Conservation (phyloP, 495 filamentous ascomycete species). For the Aspergillus conjunctus region DNA sequence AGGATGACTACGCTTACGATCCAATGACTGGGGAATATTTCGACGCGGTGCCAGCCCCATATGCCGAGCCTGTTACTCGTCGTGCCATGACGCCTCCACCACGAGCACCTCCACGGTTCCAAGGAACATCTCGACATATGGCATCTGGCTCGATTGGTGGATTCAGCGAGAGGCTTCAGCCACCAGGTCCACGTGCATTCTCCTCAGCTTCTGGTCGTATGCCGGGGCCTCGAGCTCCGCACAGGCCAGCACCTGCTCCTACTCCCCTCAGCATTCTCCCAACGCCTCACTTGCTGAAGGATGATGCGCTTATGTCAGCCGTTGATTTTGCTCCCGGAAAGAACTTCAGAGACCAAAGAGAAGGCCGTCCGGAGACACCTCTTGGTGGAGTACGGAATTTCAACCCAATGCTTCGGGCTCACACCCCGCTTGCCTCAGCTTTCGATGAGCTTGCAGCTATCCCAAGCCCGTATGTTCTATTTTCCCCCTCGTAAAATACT, state of each 20-base stretch:
- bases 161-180: constrained; percentile 41
- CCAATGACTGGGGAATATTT: constrained; percentile 72
- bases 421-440: constrained; percentile 75
- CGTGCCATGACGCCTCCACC: constrained; percentile 98
- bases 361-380: constrained; percentile 80
- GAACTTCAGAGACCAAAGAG: constrained; percentile 64
- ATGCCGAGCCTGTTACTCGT: constrained; percentile 78
- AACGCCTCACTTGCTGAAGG: constrained; percentile 81
- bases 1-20: constrained; percentile 66
- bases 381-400: constrained; percentile 75
- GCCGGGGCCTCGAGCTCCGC: constrained; percentile 50
- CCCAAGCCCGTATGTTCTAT: constrained; percentile 82
- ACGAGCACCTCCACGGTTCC: constrained; percentile 72
- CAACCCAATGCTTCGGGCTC: constrained; percentile 65
- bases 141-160: constrained; percentile 50
- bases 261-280: constrained; percentile 73
- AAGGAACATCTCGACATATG: constrained; percentile 51
- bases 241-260: constrained; percentile 73
- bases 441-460: constrained; percentile 85
- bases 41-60: constrained; percentile 64
- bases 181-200: constrained; percentile 62
- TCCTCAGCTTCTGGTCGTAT: constrained; percentile 66
- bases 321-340: constrained; percentile 87
- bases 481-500: neutral
- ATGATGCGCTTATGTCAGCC: constrained; percentile 74